Evolutionary conservation across 1,284 basidiomycete species (phyloP).

Genomic region (Trichosporon sp.): DNA sequence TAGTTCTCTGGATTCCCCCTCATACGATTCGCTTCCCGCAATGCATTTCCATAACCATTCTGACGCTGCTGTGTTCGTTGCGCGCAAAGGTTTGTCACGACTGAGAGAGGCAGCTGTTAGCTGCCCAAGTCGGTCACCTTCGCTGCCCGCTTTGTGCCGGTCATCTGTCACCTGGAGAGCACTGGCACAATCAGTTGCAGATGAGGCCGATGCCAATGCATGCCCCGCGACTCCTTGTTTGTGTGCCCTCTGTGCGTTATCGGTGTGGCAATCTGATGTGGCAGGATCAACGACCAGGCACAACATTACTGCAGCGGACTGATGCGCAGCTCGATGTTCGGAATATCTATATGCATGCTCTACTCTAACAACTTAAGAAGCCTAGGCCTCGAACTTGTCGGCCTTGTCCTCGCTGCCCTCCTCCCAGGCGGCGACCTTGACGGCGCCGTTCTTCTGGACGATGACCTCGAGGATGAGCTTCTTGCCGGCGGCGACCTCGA

Average conservation of each 20-base stretch:
- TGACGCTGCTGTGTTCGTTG: background rate
- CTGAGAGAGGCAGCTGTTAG: too few relatives aligned
- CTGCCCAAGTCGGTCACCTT: too few relatives aligned
- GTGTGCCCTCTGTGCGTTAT: too few relatives aligned
- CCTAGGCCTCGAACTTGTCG: slow-evolving; percentile 42
- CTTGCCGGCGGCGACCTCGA: slow-evolving; percentile 61
- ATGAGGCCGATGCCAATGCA: too few relatives aligned
- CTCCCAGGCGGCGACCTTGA: slow-evolving; percentile 62
- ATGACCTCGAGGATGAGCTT: slow-evolving; percentile 68
- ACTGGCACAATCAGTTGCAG: too few relatives aligned
- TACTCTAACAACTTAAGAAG: slow-evolving; percentile 27
- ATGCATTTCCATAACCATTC: slow-evolving; percentile 17
- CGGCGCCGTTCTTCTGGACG: slow-evolving; percentile 62
- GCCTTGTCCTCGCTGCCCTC: slow-evolving; percentile 56
- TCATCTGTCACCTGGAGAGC: too few relatives aligned
- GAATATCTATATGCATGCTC: slow-evolving; percentile 28
- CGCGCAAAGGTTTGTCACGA: too few relatives aligned
- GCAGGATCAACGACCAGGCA: background rate
- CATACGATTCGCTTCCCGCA: slow-evolving; percentile 7
- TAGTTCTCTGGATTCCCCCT: slow-evolving; percentile 5
- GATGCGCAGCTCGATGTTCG: background rate
- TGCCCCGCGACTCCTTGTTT: too few relatives aligned
- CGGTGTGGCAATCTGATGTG: background rate
- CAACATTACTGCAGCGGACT: too few relatives aligned
- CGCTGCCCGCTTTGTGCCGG: too few relatives aligned